Evolutionary conservation across 257 asterid genomes (phyloP).

Genomic region (Ocimum tenuiflorum): DNA sequence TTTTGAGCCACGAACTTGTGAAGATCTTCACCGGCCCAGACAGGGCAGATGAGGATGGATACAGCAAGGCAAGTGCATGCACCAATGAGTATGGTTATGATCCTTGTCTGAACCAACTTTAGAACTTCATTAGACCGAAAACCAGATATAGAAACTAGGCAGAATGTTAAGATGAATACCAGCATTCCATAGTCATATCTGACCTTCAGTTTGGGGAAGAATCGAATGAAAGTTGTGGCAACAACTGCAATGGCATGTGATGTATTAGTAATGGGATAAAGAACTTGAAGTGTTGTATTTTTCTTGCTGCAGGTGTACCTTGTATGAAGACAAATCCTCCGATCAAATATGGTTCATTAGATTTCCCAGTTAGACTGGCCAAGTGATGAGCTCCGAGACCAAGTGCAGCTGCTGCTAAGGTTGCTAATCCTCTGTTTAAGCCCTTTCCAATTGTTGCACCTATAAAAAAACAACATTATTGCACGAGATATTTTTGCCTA

Average conservation of each 20-base stretch:
- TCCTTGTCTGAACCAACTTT: slow-evolving; percentile 41
- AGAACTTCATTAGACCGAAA: slow-evolving; percentile 41
- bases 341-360: slow-evolving; percentile 46
- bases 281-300: neutral
- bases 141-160: slow-evolving; percentile 60
- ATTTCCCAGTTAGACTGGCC: slow-evolving; percentile 43
- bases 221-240: slow-evolving; percentile 50
- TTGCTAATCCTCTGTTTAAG: slow-evolving; percentile 67
- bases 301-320: slow-evolving; percentile 30
- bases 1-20: slow-evolving; percentile 47
- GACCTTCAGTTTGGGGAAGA: slow-evolving; percentile 66
- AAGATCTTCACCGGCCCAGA: slow-evolving; percentile 87
- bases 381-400: slow-evolving; percentile 67
- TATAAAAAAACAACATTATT: slow-evolving; percentile 8
- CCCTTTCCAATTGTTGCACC: slow-evolving; percentile 79
- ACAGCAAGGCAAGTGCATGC: slow-evolving; percentile 44
- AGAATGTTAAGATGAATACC: slow-evolving; percentile 58
- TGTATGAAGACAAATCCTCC: slow-evolving; percentile 53
- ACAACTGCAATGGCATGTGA: slow-evolving; percentile 36
- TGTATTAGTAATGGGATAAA: neutral
- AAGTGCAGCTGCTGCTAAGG: slow-evolving; percentile 55
- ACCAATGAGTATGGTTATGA: slow-evolving; percentile 55
- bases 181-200: slow-evolving; percentile 70
- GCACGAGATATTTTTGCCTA: neutral
- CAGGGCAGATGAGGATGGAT: slow-evolving; percentile 51